These are phyloP conservation scores for Mariannaea sp. DNA, from an alignment of 2,329 filamentous ascomycete species.

Conservation along the genomic window DNA sequence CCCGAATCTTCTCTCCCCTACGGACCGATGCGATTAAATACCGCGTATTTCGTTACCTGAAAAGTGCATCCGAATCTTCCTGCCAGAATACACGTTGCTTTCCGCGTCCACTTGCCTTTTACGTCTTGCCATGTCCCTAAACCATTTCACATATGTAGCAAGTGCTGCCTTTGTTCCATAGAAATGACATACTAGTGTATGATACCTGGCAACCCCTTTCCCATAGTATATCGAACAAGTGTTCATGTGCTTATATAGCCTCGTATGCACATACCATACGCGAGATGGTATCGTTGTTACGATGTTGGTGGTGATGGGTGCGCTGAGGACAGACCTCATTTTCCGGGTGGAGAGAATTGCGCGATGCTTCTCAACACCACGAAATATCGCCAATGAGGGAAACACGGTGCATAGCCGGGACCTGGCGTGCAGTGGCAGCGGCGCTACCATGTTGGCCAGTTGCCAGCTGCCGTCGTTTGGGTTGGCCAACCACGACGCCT, in stretches of 20 bases:
- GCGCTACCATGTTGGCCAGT: not conserved
- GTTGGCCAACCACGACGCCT: not conserved
- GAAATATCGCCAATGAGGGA: slow-evolving; percentile 8
- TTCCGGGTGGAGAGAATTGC: not conserved
- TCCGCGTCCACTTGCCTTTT: not conserved
- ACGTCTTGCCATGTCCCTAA: no score
- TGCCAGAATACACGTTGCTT: not conserved
- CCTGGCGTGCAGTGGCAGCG: slow-evolving; percentile 12
- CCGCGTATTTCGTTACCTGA: not conserved
- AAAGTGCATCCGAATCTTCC: not conserved
- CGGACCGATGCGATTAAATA: not conserved
- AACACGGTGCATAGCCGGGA: not conserved
- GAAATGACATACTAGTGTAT: not conserved
- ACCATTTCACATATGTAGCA: not conserved
- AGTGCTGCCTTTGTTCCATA: not conserved
- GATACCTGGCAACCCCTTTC: not conserved
- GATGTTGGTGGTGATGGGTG: slow-evolving; percentile 16
- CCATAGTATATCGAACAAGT: not conserved
- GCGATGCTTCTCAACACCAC: slow-evolving; percentile 22
- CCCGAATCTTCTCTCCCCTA: not conserved
- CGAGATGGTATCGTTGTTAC: slow-evolving; percentile 2
- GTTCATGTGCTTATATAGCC: not conserved
- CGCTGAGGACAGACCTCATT: not conserved
- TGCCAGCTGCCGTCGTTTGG: slow-evolving; percentile 1
- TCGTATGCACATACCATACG: not conserved